Evolutionary conservation across 495 filamentous ascomycete genomes (phyloP), one percentile per base, ranked within the genome.

Genomic region (Physcia stellaris): DNA sequence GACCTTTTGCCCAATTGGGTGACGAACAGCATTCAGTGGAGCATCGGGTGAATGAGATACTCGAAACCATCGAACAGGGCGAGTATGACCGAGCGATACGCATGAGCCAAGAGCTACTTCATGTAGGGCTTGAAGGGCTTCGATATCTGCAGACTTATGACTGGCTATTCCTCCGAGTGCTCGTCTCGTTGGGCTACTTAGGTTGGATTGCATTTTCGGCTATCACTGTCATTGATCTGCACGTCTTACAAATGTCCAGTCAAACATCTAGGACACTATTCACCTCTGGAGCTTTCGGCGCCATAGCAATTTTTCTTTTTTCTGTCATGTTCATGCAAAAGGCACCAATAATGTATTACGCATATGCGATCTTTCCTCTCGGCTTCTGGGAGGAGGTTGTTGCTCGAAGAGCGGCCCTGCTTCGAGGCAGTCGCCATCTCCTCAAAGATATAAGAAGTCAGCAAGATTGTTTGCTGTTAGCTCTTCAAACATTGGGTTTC

Each of bases 321-420:
- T 77, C 86, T 3, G 73, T 83, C 5, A 79, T 99, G 30, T 59
- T 77, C 39, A 66, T 85, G 39, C 87, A 92, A 26, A 69, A 73
- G 22, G 88, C 86, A 2, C 77, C 88, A 0, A 65, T 70, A 46
- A 83, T 82, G 4, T 99, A 96, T 55, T 96, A 96, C 48, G 78
- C 78, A 18, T 99, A 96, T 53, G 86, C 75, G 4, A 67, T 88
- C 46, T 99, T 96, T 56, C 88, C 92, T 0, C 75, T 90, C 2
- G 73, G 78, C 32, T 95, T 99, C 65, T 99, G 92, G 90, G 87
- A 95, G 53, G 92, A 94, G 49, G 86, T 96, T 0, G 85, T 81
- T 54, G 84, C 82, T 3, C 73, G 85, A 6, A 66, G 86, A 32
- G 68, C 70, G 35, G 76, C 83, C 37, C 50, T 95, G 30, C 45